A percentile compares a stretch with the other conserved stretches of the same genome.
Evolutionary conservation across 2,329 filamentous ascomycete species (phyloP).

Genomic region (Tolypocladium amazonense): DNA sequence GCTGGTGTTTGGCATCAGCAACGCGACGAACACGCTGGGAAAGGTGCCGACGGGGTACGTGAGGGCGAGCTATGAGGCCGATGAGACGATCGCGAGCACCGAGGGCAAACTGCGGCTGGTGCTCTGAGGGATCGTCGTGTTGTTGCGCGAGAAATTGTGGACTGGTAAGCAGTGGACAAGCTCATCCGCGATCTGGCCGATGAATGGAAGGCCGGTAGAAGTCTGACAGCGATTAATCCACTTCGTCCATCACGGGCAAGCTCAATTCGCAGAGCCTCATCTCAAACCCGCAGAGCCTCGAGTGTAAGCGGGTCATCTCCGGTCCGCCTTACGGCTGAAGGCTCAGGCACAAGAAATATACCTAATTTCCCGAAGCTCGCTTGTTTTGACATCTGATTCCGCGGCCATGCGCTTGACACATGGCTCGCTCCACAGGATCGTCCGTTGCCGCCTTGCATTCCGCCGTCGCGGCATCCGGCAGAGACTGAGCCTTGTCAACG

Average conservation of each 20-base stretch:
- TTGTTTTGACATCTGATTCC: background rate
- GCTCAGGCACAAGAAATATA: background rate
- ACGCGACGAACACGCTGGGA: slow-evolving; percentile 4
- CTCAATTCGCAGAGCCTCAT: background rate
- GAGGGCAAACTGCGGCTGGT: slow-evolving; percentile 2
- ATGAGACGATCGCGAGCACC: slow-evolving; percentile 1
- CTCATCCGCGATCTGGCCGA: background rate
- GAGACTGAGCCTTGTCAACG: background rate
- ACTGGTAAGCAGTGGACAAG: background rate
- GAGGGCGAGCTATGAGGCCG: slow-evolving; percentile 4
- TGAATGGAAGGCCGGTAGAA: background rate
- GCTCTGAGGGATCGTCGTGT: background rate
- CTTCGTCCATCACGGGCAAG: too few relatives aligned
- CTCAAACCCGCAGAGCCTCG: background rate
- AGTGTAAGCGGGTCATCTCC: background rate
- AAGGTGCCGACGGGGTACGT: slow-evolving; percentile 7
- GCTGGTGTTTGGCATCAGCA: slow-evolving; percentile 6
- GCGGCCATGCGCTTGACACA: background rate
- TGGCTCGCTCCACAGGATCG: background rate
- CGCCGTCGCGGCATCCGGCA: background rate
- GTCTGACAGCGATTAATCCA: too few relatives aligned
- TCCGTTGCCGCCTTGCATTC: background rate
- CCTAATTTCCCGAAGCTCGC: background rate
- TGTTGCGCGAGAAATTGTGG: background rate
- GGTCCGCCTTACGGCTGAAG: background rate